Evolutionary conservation across 2,329 filamentous ascomycete species (phyloP), one percentile per base, ranked within the genome.

Genomic region (Scopulariopsis brevicaulis): DNA sequence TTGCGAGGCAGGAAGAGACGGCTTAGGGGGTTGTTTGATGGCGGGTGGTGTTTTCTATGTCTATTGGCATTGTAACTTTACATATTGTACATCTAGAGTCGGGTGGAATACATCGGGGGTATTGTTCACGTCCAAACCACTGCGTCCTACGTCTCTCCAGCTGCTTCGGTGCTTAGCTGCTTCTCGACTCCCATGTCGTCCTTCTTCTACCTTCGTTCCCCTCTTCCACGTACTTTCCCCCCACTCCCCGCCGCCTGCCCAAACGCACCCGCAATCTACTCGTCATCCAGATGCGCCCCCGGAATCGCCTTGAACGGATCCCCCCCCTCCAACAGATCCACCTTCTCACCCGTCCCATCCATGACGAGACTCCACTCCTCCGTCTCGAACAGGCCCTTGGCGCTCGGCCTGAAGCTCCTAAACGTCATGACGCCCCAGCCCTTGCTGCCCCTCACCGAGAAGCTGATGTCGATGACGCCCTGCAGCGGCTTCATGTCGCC

Each of bases 401-500:
- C 64, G 8, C 72, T 73, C 64, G 81, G 84, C 67, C 94, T 81
- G 68, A 81, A 77, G 75, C 89, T 94, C 64, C 79, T 82, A 72
- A 99, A 95, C 67, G 83, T 81, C 82, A 96, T 94, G 68, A 84
- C 78, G 8, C 85, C 94, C 64, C 77, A 74, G 59, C 73, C 76
- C 68, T 79, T 84, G 34, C 84, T 89, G 48, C 94, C 94, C 73
- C 89, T 90, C 32, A 99, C 94, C 73, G 83, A 80, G 71, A 96
- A 97, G 58, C 75, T 76, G 60, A 99, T 89, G 77, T 97, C 80
- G 70, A 99, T 96, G 65, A 84, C 79, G 25, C 94, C 94, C 72
- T 93, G 90, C 70, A 97, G 74, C 77, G 96, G 93, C 74, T 96
- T 95, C 80, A 99, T 88, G 75, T 90, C 85, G 61, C 89, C 89